Conservation (phyloP, 2,329 filamentous ascomycete genomes). For the Pestalotiopsis fici region DNA sequence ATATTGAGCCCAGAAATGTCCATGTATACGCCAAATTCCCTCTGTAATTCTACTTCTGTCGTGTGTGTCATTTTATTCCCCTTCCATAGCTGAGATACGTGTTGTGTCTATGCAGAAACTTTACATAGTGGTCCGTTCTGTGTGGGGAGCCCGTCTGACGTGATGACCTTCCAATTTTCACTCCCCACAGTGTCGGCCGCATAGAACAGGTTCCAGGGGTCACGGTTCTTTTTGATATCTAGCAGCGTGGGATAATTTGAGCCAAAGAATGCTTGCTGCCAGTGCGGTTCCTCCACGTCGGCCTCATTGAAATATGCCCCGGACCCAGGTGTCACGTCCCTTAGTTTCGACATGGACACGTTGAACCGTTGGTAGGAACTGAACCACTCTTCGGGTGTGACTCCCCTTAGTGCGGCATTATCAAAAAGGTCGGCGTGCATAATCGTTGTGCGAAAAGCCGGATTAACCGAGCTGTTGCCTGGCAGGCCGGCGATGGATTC, state of each 20-base stretch:
- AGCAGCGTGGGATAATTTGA: slow-evolving; percentile 41
- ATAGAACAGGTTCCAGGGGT: slow-evolving; percentile 48
- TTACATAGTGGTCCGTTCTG: slow-evolving; percentile 32
- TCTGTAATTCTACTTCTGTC: too few relatives aligned
- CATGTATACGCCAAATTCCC: too few relatives aligned
- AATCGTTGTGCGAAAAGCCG: slow-evolving; percentile 41
- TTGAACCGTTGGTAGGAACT: slow-evolving; percentile 25
- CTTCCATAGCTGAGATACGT: too few relatives aligned
- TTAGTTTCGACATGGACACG: slow-evolving; percentile 25
- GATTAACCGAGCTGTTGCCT: slow-evolving; percentile 37
- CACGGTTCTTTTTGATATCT: slow-evolving; percentile 49
- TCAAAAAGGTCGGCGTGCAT: slow-evolving; percentile 37
- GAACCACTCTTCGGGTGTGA: slow-evolving; percentile 20
- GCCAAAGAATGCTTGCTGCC: slow-evolving; percentile 48
- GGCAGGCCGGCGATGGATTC: slow-evolving; percentile 30
- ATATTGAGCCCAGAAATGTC: too few relatives aligned
- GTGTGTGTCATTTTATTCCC: too few relatives aligned
- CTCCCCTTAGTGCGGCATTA: slow-evolving; percentile 11
- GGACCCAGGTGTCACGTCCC: slow-evolving; percentile 36
- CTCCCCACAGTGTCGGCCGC: slow-evolving; percentile 51
- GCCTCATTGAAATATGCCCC: slow-evolving; percentile 56
- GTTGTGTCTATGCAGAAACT: too few relatives aligned
- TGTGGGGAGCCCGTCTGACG: slow-evolving; percentile 23
- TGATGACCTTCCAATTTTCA: slow-evolving; percentile 45
- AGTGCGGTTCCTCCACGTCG: slow-evolving; percentile 48